Evolutionary conservation across 768 basidiomycete species (phyloP).

Genomic region (Psilocybe subaeruginosa): DNA sequence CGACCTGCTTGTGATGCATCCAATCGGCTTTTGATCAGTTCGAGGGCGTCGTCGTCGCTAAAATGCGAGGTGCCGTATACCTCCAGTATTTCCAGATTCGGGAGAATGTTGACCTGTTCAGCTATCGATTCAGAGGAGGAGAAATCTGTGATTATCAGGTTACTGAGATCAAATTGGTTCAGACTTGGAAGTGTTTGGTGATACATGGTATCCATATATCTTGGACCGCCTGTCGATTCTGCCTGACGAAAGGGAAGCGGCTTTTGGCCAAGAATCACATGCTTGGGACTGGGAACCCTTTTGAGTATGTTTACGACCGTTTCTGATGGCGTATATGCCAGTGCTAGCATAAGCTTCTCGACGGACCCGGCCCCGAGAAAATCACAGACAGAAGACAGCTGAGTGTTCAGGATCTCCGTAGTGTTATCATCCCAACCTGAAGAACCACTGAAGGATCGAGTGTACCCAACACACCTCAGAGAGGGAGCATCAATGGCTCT

Average conservation of each 20-base stretch:
- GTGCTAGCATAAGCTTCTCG: neutral
- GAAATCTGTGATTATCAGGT: neutral
- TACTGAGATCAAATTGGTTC: neutral
- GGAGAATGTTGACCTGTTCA: neutral
- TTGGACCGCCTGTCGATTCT: neutral
- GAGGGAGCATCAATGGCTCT: neutral
- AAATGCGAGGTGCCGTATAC: neutral
- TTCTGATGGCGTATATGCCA: neutral
- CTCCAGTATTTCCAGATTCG: neutral
- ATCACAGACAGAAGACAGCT: neutral
- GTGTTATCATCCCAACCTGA: neutral
- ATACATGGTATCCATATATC: neutral
- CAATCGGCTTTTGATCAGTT: conserved; percentile 1
- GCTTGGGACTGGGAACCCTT: neutral
- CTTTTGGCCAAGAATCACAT: neutral
- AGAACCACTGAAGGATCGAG: neutral
- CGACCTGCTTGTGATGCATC: neutral
- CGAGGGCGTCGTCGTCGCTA: neutral
- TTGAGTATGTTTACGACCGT: neutral
- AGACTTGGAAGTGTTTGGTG: neutral
- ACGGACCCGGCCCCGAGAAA: neutral
- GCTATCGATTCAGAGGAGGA: neutral
- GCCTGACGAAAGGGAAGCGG: neutral
- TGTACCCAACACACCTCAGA: neutral
- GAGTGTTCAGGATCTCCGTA: neutral